Base-by-base conservation (phyloP, 441 rosid genomes). In the Arabidopsis lyrata region DNA sequence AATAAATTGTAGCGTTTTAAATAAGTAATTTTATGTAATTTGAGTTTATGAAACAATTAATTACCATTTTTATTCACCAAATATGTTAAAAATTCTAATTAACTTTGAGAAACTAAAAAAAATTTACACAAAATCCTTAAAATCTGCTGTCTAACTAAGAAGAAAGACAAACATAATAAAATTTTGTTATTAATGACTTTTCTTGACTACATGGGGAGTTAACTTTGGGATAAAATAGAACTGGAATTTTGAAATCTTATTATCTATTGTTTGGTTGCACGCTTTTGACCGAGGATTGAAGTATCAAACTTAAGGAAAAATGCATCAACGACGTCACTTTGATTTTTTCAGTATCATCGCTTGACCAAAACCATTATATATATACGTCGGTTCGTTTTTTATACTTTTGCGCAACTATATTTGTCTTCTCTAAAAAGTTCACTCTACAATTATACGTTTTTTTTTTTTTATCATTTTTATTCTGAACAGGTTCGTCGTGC, bases 321-420 rank as follows among this genome's bases (percentile, higher is more conserved):
- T 14, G 48, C 2, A 42, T 42, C 3, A 14, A 14, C 8, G 6
- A 14, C 8, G 6, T 13, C 16, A 42, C 47, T 42, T 1, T 42
- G 39, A 14, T 14, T 42, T 42, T 42, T n/a, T n/a, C 48, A 44
- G 32, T 18, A 31, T 12, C 13, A 29, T 54, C 42, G 34, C 31
- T 31, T 31, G 44, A 42, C 64, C 63, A 18, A 15, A 35, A 68
- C 22, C 44, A 55, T 29, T 8, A 8, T 68, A 42, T 42, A 68
- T n/a, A 24, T 27, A 39, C 63, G 63, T 63, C 53, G n/a, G 20
- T 16, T 14, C 53, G n/a, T n/a, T 16, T 14, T 14, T 5, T 42
- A 42, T 42, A 5, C 13, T n/a, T 41, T 41, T 12, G 6, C 45
- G 5, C n/a, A 39, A 11, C 2, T 39, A n/a, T 29, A 13, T 20